Base-by-base conservation (phyloP, 257 asterid genomes). In the Echium plantagineum region DNA sequence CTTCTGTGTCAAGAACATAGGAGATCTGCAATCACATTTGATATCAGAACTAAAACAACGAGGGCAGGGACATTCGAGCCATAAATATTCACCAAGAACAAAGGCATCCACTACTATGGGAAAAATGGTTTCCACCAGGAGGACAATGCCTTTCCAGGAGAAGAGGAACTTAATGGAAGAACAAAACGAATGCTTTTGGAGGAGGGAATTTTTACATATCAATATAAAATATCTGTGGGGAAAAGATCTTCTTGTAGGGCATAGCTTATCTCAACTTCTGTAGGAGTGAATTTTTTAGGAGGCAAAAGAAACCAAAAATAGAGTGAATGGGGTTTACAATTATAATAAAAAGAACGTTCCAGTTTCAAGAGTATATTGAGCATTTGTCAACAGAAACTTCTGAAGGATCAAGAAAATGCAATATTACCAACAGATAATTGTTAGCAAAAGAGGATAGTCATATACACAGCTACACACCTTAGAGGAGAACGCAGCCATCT, bases 1-100 rank as follows among this genome's bases (percentile, higher is more conserved):
- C 75, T 55, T 71, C 75, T 2, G 75, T 71, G 63, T 71, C 71
- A 28, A 71, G 67, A 21, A 71, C 75, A 61, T 71, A 71, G 3
- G 67, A 71, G 49, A 71, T 65, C 75, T 71, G 74, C 56, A 18
- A 59, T 32, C 30, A 30, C 54, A 20, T n/a, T 9, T 16, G 56
- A 55, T 16, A 48, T 60, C 54, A 60, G 62, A 32, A 31, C 9
- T 21, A 10, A 49, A 49, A 7, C 13, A 3, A 6, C 5, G 32
- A 28, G 32, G 32, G 6, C 5, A 28, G 32, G 32, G 32, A 28
- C 32, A 28, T 28, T 28, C 32, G 32, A 3, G 32, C 7, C 3
- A 28, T 28, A 28, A 28, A 28, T 28, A 28, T 28, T 28, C 32
- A 28, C 32, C 32, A 28, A 28, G 6, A 28, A 28, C 5, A 28